phyloP scores from a whole-genome alignment of 495 filamentous ascomycete species.

The Neurospora pannonica region DNA sequence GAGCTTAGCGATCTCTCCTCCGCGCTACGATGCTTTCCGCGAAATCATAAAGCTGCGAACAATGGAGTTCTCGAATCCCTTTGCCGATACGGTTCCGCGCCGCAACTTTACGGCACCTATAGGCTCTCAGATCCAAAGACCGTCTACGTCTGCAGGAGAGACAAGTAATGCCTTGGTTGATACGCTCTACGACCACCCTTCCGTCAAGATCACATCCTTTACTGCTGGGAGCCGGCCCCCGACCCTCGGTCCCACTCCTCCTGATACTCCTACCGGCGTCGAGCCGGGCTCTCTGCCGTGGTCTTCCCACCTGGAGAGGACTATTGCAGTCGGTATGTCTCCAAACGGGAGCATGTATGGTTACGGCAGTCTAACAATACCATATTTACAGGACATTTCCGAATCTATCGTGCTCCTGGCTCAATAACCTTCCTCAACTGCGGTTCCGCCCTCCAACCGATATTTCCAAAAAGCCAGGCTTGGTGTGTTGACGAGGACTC shows the following conservation, averaged over 20 bases:
- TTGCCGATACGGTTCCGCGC: constrained; percentile 25
- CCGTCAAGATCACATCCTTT: constrained; percentile 57
- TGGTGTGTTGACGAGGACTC: constrained; percentile 85
- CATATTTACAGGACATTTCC: constrained; percentile 50
- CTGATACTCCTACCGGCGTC: constrained; percentile 22
- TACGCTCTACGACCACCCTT: constrained; percentile 60
- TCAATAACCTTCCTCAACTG: constrained; percentile 80
- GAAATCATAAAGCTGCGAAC: constrained; percentile 3
- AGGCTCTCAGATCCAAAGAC: neutral
- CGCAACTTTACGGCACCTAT: constrained; percentile 32
- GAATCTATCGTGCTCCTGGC: constrained; percentile 71
- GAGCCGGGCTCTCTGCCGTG: constrained; percentile 57
- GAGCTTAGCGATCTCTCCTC: neutral
- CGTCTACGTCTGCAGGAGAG: neutral
- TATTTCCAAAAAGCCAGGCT: constrained; percentile 78
- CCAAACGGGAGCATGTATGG: neutral
- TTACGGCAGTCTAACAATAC: neutral
- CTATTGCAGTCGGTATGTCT: constrained; percentile 61
- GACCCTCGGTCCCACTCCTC: constrained; percentile 25
- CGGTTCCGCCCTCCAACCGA: constrained; percentile 67
- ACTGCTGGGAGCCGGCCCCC: constrained; percentile 38
- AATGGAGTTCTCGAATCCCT: constrained; percentile 21
- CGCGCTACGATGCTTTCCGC: constrained; percentile 11
- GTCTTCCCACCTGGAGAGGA: constrained; percentile 67
- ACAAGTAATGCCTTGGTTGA: constrained; percentile 40